These are phyloP conservation scores for Scedosporium aurantiacum DNA, from an alignment of 2,329 filamentous ascomycete species.

Conservation along the genomic window DNA sequence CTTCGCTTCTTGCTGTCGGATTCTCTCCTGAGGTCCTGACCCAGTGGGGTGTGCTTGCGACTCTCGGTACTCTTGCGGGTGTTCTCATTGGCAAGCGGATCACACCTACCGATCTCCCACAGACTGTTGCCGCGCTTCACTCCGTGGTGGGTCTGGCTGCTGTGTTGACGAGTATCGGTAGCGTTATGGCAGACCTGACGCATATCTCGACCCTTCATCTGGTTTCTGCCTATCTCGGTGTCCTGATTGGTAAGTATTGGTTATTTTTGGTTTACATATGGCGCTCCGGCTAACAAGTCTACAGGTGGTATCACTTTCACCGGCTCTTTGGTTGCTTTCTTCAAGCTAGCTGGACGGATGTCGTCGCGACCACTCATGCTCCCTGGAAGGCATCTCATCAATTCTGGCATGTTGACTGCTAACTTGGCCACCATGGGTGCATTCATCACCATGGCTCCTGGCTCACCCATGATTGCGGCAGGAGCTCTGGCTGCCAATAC, in stretches of 20 bases:
- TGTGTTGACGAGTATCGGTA: conserved; percentile 79
- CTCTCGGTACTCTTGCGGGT: conserved; percentile 57
- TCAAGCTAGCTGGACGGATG: conserved; percentile 77
- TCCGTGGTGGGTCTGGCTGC: conserved; percentile 84
- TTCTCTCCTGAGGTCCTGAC: conserved; percentile 68
- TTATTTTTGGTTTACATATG: not conserved
- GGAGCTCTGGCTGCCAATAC: conserved; percentile 68
- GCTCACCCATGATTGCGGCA: conserved; percentile 67
- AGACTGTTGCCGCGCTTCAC: conserved; percentile 81
- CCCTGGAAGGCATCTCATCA: conserved; percentile 65
- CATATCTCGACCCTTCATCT: conserved; percentile 69
- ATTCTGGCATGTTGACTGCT: conserved; percentile 59
- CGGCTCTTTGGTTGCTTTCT: conserved; percentile 77
- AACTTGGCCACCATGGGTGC: conserved; percentile 77
- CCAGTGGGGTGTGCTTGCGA: conserved; percentile 69
- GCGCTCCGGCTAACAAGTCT: conserved; percentile 4
- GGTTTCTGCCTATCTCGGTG: conserved; percentile 76
- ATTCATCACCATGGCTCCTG: conserved; percentile 72
- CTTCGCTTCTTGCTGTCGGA: conserved; percentile 70
- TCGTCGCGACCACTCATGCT: conserved; percentile 64
- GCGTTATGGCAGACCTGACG: conserved; percentile 63
- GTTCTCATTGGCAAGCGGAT: conserved; percentile 75
- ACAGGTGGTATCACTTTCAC: conserved; percentile 75
- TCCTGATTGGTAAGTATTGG: conserved; percentile 53
- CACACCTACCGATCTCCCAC: conserved; percentile 76